Base-by-base conservation (phyloP, 2,329 filamentous ascomycete genomes). In the Pseudocercospora crystallina region DNA sequence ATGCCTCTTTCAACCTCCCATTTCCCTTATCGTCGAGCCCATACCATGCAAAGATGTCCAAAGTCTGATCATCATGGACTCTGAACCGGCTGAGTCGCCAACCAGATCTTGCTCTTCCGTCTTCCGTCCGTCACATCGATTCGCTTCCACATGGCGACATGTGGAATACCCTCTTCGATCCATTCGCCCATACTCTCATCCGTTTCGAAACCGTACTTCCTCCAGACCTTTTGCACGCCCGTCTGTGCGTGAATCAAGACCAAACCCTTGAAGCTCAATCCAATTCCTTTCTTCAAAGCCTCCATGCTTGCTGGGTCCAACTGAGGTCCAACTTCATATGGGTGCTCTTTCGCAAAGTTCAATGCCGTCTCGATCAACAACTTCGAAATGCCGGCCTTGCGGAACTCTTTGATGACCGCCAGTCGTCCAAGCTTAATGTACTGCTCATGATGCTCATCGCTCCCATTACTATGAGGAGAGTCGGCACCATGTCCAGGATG, bases 341-440 rank as follows among this genome's bases (percentile, higher is more conserved):
- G 78, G 69, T 95, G 78, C 40, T 76, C 66, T 42, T 71, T 72
- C 17, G 89, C 81, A 82, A 87, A 96, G n/a, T 73, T 69, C 32
- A 90, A 68, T 0, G 83, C 86, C 0, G 79, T 79, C 48, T 82
- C 78, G 61, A 95, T 81, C 17, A 96, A 74, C 49, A 84, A 71
- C 43, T 77, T 77, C 0, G 82, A 84, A 30, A 95, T 9, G 82
- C 81, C 54, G 79, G 76, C 65, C 61, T 52, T 71, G 59, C 61
- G 60, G 47, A 63, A 68, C 31, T 65, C 63, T 8, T 76, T 72
- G 11, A 87, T 60, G 0, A 94, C 85, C 0, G 89, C 87, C 26
- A 96, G 75, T 1, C 89, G 81, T 5, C 89, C 89, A 1, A 96
- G 72, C 71, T 92, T 95, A 56, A 95, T 76, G 69, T 92, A 95